phyloP scores from a whole-genome alignment of 257 asterid species.

The Jasminum sambac region DNA sequence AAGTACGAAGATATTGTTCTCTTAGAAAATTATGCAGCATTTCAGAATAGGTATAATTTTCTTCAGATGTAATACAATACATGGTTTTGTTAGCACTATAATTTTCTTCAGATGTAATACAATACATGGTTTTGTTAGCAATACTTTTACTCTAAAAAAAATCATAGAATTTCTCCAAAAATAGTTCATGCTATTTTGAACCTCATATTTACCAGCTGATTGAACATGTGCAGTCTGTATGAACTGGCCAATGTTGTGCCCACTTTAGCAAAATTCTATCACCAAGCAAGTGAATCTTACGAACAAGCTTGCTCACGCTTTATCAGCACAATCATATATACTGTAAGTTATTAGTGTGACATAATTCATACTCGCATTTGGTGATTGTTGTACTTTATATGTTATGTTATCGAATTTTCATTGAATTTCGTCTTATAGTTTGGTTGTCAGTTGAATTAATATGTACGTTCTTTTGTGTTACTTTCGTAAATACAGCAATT shows the following conservation, averaged over 20 bases:
- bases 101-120: constrained; percentile 18
- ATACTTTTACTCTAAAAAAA: constrained; percentile 8
- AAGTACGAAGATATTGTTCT: constrained; percentile 84
- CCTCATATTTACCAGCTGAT: constrained; percentile 30
- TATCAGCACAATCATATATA: constrained; percentile 80
- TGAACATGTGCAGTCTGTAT: constrained; percentile 66
- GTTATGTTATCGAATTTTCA: neutral
- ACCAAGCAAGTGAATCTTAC: constrained; percentile 96
- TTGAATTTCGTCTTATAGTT: constrained; percentile 15
- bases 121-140: constrained; percentile 1
- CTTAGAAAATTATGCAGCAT: constrained; percentile 95
- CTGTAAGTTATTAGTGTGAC: constrained; percentile 48
- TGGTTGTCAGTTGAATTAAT: constrained; percentile 13
- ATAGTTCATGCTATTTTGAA: constrained; percentile 7
- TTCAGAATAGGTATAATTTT: constrained; percentile 81
- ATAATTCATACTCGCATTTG: constrained; percentile 13
- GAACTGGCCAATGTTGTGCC: constrained; percentile 98
- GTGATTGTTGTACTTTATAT: constrained; percentile 9
- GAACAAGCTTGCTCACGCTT: constrained; percentile 89
- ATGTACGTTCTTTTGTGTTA: constrained; percentile 14
- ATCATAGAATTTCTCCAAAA: neutral
- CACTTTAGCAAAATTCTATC: constrained; percentile 90
- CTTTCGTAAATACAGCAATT: constrained; percentile 69
- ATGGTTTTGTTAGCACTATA: constrained; percentile 23
- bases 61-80: constrained; percentile 17